phyloP scores from a whole-genome alignment of 2,329 filamentous ascomycete genomes.

The Pestalotiopsis sp. region DNA sequence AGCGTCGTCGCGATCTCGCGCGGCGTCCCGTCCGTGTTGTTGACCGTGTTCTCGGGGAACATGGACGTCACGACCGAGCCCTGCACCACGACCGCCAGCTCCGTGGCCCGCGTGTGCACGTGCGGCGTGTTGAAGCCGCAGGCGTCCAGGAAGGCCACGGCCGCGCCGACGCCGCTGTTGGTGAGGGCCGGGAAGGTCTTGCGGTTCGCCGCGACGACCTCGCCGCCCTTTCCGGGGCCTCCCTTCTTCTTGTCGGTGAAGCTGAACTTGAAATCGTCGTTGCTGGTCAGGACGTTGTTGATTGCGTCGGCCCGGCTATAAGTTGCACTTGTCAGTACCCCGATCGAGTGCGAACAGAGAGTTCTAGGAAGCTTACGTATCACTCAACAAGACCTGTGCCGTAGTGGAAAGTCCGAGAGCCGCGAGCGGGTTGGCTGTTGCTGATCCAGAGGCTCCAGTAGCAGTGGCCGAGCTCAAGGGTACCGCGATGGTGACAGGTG shows the following conservation, averaged over 20 bases:
- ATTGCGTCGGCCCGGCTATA: constrained; percentile 45
- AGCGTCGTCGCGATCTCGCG: constrained; percentile 41
- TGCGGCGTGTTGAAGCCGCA: constrained; percentile 63
- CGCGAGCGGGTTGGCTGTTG: constrained; percentile 17
- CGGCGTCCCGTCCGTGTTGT: constrained; percentile 38
- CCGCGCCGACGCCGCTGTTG: constrained; percentile 52
- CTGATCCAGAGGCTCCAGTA: background rate
- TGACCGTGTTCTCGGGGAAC: constrained; percentile 54
- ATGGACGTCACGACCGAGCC: constrained; percentile 55
- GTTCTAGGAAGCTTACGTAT: constrained; percentile 34
- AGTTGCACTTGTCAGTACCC: constrained; percentile 18
- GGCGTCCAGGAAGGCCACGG: constrained; percentile 51
- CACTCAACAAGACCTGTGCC: constrained; percentile 41
- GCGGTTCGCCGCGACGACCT: constrained; percentile 55
- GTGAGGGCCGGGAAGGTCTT: constrained; percentile 61
- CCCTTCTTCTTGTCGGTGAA: constrained; percentile 38
- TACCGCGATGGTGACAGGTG: constrained; percentile 30
- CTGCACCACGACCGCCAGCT: constrained; percentile 54
- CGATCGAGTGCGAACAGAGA: background rate
- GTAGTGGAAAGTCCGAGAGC: constrained; percentile 32
- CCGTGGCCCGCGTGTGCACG: constrained; percentile 55
- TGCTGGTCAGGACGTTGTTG: constrained; percentile 42
- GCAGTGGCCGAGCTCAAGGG: constrained; percentile 8
- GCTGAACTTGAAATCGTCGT: constrained; percentile 52
- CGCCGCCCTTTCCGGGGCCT: constrained; percentile 45